Evolutionary conservation across 345 rosid species (phyloP), one percentile per base, ranked within the genome.

Genomic region (Gossypium mustelinum): DNA sequence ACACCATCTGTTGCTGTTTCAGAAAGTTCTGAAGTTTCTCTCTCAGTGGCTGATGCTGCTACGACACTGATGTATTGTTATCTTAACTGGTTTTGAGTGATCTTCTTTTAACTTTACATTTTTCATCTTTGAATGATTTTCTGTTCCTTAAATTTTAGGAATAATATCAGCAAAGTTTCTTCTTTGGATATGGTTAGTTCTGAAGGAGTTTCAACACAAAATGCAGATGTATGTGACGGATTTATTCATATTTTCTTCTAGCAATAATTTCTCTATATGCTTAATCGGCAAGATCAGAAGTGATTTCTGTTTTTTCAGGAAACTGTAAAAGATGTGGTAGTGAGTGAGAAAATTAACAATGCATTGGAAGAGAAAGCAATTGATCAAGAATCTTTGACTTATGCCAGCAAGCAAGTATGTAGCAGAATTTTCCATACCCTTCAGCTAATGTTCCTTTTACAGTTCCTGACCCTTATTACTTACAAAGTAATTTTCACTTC

Each of bases 321-420:
- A 80, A 80, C 82, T 10, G 78, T 65, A 79, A 87, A 81, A 72
- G 86, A 75, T 58, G 81, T 60, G 68, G 72, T 78, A 73, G 81
- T 68, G 68, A 75, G 77, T 78, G 92, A 87, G 80, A 87, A 77
- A 61, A 79, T 73, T 77, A 80, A 75, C 68, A 80, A 70, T 79
- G 74, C 79, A 61, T 57, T 73, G 29, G 94, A 91, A 83, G 97
- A 86, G 81, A 92, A 87, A 82, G 66, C 81, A 56, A 79, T 81
- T 79, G 84, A 78, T 68, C 89, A 82, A 71, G 97, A 89, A 74
- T 76, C 87, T 29, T 64, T 76, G 77, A 80, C 87, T 76, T 88
- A 80, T 80, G 81, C 84, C 27, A 87, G 83, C 82, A 95, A 93
- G 87, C 86, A 78, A 89, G 99, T 91, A 83, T 61, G 82, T 56